Conservation (phyloP, 2,329 filamentous ascomycete genomes). For the Pestalotiopsis sp. region DNA sequence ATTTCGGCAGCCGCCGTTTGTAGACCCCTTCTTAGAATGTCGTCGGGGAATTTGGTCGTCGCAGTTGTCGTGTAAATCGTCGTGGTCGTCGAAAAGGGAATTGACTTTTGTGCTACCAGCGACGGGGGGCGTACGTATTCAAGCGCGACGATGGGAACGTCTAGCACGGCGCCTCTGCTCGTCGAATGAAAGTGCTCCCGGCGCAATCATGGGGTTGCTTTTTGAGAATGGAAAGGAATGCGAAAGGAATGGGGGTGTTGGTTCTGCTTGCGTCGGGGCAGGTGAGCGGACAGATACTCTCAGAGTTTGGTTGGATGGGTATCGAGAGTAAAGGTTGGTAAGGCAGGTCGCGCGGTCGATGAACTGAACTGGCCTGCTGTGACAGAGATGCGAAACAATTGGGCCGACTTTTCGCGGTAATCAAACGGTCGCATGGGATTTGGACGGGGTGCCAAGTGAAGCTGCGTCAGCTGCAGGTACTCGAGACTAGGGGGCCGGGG, state of each 20-base stretch:
- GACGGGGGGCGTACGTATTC: background rate
- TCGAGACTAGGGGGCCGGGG: background rate
- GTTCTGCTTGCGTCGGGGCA: background rate
- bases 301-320: background rate
- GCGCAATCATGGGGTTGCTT: background rate
- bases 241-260: background rate
- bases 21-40: background rate
- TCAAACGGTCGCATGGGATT: slow-evolving; percentile 14
- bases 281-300: background rate
- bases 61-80: background rate
- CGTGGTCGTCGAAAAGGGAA: background rate
- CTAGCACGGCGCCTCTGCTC: background rate
- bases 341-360: background rate
- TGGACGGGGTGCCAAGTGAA: slow-evolving; percentile 10
- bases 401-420: slow-evolving; percentile 9
- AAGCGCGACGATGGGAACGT: background rate
- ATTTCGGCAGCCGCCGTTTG: background rate
- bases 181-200: background rate
- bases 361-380: background rate
- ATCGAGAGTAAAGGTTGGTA: background rate
- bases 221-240: background rate
- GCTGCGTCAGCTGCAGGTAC: slow-evolving; percentile 9
- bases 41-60: background rate
- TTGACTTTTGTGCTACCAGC: background rate
- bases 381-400: slow-evolving; percentile 7